Percentiles rank a stretch among this genome's conserved stretches.
Conservation (phyloP, 805 yeast species). For the Ogataea naganishii region DNA sequence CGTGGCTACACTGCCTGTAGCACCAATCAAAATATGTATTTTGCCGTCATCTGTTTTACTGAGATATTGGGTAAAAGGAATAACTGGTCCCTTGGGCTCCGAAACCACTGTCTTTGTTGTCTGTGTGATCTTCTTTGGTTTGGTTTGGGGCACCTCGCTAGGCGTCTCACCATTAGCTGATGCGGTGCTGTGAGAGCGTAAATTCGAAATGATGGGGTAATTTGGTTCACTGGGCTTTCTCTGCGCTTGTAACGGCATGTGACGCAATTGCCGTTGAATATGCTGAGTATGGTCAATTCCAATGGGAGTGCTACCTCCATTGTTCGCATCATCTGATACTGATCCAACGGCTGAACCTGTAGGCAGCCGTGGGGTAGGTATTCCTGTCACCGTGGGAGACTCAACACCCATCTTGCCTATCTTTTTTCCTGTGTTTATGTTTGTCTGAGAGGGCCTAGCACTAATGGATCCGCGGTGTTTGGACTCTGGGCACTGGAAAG, state of each 20-base stretch:
- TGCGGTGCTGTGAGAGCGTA: too few species aligned
- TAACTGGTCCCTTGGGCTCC: conserved; percentile 52
- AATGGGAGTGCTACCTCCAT: conserved; percentile 4
- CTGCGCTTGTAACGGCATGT: too few species aligned
- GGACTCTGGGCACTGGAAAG: conserved; percentile 37
- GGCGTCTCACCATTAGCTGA: too few species aligned
- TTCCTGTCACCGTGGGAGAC: conserved; percentile 1
- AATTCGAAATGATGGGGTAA: too few species aligned
- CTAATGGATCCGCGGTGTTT: conserved; percentile 53
- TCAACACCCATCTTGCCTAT: too few species aligned
- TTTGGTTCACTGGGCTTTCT: too few species aligned
- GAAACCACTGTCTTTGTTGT: conserved; percentile 43
- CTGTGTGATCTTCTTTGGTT: conserved; percentile 23
- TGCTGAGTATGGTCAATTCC: conserved; percentile 9
- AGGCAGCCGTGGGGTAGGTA: background rate
- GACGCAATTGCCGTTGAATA: too few species aligned
- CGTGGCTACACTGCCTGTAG: conserved; percentile 95
- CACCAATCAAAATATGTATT: conserved; percentile 81
- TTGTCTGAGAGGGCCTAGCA: conserved; percentile 38
- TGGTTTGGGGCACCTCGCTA: too few species aligned
- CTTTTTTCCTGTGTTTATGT: too few species aligned
- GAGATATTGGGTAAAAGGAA: conserved; percentile 67
- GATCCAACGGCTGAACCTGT: background rate
- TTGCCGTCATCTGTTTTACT: conserved; percentile 74
- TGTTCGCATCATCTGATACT: background rate